Conservation (phyloP, 768 basidiomycete species). For the Rhodocollybia butyracea region DNA sequence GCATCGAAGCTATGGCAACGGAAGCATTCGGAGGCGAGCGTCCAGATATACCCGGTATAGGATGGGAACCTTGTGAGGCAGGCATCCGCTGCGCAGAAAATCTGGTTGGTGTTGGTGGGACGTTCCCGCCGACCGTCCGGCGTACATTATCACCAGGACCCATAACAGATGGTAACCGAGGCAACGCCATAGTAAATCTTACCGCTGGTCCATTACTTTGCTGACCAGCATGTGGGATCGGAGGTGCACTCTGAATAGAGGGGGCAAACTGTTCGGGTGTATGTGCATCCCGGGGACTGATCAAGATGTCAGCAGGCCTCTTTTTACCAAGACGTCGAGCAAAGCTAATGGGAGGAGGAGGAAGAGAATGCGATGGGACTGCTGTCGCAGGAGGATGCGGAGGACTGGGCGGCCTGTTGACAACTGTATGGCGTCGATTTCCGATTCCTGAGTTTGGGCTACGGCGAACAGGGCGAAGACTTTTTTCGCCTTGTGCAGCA, state of each 20-base stretch:
- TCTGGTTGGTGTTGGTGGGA: constrained; percentile 72
- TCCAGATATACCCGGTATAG: constrained; percentile 28
- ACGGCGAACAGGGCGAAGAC: constrained; percentile 27
- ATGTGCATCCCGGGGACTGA: constrained; percentile 63
- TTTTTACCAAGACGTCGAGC: constrained; percentile 70
- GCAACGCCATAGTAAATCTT: constrained; percentile 61
- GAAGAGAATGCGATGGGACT: constrained; percentile 41
- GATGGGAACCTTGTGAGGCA: constrained; percentile 15
- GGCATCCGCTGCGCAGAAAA: constrained; percentile 45
- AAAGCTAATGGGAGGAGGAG: constrained; percentile 75
- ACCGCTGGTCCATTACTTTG: constrained; percentile 39
- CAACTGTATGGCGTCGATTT: constrained; percentile 23
- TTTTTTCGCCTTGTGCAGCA: constrained; percentile 16
- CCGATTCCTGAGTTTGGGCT: constrained; percentile 33
- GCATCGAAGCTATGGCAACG: constrained; percentile 62
- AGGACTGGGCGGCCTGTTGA: constrained; percentile 30
- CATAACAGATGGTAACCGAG: constrained; percentile 55
- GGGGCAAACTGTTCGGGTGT: constrained; percentile 56
- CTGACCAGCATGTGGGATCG: constrained; percentile 48
- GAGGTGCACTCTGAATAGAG: constrained; percentile 75
- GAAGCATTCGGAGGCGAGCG: constrained; percentile 56
- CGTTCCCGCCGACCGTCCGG: constrained; percentile 51
- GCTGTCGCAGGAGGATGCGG: constrained; percentile 22
- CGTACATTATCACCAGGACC: constrained; percentile 41
- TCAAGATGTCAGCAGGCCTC: constrained; percentile 78